Evolutionary conservation across 495 filamentous ascomycete species (phyloP).

Genomic region (Xylaria venustula): DNA sequence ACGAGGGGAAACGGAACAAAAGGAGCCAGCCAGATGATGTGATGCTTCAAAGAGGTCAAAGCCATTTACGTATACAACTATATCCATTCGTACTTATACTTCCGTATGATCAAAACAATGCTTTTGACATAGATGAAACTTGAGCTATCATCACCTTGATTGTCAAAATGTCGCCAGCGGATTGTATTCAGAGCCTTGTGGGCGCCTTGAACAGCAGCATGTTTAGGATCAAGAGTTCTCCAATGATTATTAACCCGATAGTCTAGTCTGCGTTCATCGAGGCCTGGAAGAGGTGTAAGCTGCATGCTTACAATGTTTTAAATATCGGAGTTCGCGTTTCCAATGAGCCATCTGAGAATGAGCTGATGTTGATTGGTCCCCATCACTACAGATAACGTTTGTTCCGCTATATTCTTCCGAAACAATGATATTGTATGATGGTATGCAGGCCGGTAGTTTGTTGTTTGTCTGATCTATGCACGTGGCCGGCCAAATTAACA

Average conservation of each 20-base stretch:
- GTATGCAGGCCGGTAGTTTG: not conserved
- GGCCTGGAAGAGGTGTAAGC: not conserved
- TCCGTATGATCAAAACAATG: not conserved
- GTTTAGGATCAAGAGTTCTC: no score
- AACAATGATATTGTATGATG: not conserved
- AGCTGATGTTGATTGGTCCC: no score
- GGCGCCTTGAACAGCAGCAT: no score
- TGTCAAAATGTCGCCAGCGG: not conserved
- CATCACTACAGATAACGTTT: no score
- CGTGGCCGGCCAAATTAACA: not conserved
- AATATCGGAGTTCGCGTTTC: no score
- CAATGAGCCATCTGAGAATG: no score
- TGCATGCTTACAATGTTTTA: not conserved
- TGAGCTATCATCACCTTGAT: not conserved
- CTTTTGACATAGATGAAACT: not conserved
- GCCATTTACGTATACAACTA: not conserved
- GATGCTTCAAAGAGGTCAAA: not conserved
- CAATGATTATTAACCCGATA: no score
- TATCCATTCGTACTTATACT: not conserved
- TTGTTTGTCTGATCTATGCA: not conserved
- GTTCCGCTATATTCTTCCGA: no score
- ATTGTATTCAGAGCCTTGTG: no score
- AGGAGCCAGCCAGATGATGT: not conserved
- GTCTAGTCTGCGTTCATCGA: not conserved
- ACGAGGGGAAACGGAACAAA: not conserved